Evolutionary conservation across 2,329 filamentous ascomycete species (phyloP), one percentile per base, ranked within the genome.

Genomic region (Cytospora paraplurivora): DNA sequence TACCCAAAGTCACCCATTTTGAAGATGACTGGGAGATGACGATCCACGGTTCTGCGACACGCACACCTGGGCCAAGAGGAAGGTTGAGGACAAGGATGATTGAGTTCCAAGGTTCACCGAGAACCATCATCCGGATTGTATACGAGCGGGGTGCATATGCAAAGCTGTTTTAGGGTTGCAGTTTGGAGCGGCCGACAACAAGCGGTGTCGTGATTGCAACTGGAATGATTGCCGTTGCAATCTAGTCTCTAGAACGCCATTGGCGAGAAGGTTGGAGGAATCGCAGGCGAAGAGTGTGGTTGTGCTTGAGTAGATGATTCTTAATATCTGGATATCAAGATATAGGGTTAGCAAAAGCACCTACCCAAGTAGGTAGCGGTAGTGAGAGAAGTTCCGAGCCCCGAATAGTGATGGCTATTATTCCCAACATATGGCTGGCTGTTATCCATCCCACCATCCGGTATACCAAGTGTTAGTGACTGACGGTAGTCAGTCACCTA

Each of bases 1-100:
- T 15, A 47, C 38, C 59, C 41, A 35, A 55, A 61, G 35, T 61
- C 51, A 17, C 51, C 59, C 59, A 61, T 61, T 7, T 50, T 50
- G 10, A 56, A 32, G 19, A 21, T 50, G 32, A 55, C 41, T 19
- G 41, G 44, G n/a, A 17, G 17, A 7, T 21, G 44, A 37, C 35
- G 8, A 37, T 13, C 35, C 35, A 13, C 8, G n/a, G 17, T n/a
- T 6, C 13, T 44, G 38, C 15, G 17, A 17, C n/a, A 12, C 21
- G 44, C 13, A n/a, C 37, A 37, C 44, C 27, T 32, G 35, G 1
- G 19, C 27, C 1, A 15, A 47, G 27, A 12, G 27, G 34, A 60
- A 44, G 27, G 17, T n/a, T 32, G 10, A 15, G 54, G n/a, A 34
- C 32, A 49, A 33, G 51, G 38, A 7, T 37, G 33, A 35, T 54